Evolutionary conservation across 2,329 filamentous ascomycete species (phyloP).

Genomic region (Arthroderma sp.): DNA sequence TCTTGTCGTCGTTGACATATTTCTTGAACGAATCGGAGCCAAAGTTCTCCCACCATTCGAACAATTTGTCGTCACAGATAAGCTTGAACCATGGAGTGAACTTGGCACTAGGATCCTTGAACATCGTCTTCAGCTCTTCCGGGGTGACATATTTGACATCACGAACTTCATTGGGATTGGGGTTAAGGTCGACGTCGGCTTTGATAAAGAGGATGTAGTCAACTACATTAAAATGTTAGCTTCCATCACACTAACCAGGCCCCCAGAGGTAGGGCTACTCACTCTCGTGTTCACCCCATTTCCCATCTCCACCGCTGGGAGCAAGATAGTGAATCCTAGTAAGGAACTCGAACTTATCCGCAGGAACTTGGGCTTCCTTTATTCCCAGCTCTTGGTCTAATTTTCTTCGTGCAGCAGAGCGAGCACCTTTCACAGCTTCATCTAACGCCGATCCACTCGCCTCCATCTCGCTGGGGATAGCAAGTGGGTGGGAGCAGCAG

Average conservation of each 20-base stretch:
- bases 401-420: constrained; percentile 85
- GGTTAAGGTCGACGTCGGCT: constrained; percentile 72
- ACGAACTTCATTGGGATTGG: constrained; percentile 79
- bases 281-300: constrained; percentile 99
- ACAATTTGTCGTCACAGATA: constrained; percentile 94
- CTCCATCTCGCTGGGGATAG: constrained; percentile 72
- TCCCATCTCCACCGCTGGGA: constrained; percentile 86
- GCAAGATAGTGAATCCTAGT: constrained; percentile 98
- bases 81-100: constrained; percentile 99
- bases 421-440: constrained; percentile 72
- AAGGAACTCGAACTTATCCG: constrained; percentile 85
- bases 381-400: constrained; percentile 92
- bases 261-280: constrained; percentile 30
- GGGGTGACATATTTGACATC: constrained; percentile 74
- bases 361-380: constrained; percentile 71
- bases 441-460: constrained; percentile 56
- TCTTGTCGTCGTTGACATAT: constrained; percentile 74
- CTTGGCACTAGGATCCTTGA: constrained; percentile 63
- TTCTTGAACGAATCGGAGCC: constrained; percentile 63
- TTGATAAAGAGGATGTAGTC: constrained; percentile 99
- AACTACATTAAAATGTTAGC: constrained; percentile 42
- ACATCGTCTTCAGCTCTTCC: constrained; percentile 72
- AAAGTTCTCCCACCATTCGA: constrained; percentile 90
- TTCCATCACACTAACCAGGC: not conserved
- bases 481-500: constrained; percentile 94